Percentiles rank a stretch among this genome's conserved stretches.
These are phyloP conservation scores for Linaria vulgaris DNA, from an alignment of 257 asterid species.

Conservation along the genomic window DNA sequence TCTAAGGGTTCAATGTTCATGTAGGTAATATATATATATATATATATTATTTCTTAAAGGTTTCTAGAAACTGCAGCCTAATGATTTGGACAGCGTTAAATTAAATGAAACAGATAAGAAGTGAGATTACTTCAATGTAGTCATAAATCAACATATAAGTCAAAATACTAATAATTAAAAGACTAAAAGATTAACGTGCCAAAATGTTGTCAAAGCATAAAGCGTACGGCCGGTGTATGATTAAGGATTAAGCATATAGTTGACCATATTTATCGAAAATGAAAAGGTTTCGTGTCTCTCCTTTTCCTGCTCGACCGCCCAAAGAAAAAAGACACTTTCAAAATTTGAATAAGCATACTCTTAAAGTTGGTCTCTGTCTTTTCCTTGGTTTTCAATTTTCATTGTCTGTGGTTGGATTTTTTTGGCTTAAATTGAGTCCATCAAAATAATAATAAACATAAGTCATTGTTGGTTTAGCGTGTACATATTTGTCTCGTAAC, in stretches of 20 bases:
- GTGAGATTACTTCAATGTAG: no score
- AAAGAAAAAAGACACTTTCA: constrained; percentile 29
- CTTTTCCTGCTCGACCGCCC: constrained; percentile 38
- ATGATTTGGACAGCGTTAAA: no score
- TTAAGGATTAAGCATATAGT: constrained; percentile 17
- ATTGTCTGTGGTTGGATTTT: not conserved
- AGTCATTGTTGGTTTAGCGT: not conserved
- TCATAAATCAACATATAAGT: not conserved
- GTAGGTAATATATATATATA: no score
- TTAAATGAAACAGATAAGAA: no score
- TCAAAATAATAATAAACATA: not conserved
- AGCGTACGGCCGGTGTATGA: constrained; percentile 22
- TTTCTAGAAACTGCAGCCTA: no score
- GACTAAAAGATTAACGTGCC: constrained; percentile 25
- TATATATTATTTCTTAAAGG: no score
- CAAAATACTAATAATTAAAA: not conserved
- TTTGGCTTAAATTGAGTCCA: not conserved
- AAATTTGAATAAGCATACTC: constrained; percentile 4
- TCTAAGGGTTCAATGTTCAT: no score
- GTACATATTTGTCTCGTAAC: not conserved
- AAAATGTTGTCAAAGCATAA: not conserved
- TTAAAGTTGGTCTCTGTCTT: constrained; percentile 28
- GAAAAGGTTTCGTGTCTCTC: constrained; percentile 2
- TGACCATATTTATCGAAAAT: constrained; percentile 1
- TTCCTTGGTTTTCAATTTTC: not conserved